phyloP scores from a whole-genome alignment of 495 filamentous ascomycete genomes.

The Hyaloscypha hepaticicola region DNA sequence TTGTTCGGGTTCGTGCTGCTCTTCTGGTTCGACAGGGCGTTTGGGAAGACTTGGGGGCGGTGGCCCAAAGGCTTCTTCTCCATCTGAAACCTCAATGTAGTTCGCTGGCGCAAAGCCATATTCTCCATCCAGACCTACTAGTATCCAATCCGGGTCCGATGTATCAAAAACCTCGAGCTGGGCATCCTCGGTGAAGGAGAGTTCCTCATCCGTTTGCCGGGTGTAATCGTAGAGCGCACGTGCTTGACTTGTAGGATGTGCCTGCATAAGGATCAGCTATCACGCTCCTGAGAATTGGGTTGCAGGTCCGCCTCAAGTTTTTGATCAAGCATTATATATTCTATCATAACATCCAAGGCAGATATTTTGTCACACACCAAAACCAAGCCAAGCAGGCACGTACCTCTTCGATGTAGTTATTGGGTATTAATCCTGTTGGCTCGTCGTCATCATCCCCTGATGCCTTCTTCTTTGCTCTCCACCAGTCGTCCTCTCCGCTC shows the following conservation, averaged over 20 bases:
- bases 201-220: constrained; percentile 94
- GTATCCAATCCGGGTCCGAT: constrained; percentile 93
- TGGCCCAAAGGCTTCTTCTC: constrained; percentile 25
- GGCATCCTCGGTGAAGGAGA: constrained; percentile 92
- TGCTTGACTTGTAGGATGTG: constrained; percentile 67
- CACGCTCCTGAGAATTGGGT: neutral
- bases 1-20: constrained; percentile 38
- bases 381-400: constrained; percentile 35
- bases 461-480: constrained; percentile 97
- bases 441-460: constrained; percentile 90
- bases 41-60: constrained; percentile 43
- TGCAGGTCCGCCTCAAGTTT: neutral
- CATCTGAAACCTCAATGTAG: constrained; percentile 71
- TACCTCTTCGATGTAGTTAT: constrained; percentile 97
- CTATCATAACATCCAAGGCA: neutral
- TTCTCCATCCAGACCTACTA: constrained; percentile 80
- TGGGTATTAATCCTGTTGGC: constrained; percentile 88
- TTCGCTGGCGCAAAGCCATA: constrained; percentile 97
- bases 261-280: constrained; percentile 48
- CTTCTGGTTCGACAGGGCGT: constrained; percentile 40
- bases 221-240: constrained; percentile 95
- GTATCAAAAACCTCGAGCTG: constrained; percentile 81
- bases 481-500: constrained; percentile 89
- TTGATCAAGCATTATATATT: neutral
- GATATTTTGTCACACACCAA: neutral